Base-by-base conservation (phyloP, 2,329 filamentous ascomycete genomes). In the Penicillium verrucosum region DNA sequence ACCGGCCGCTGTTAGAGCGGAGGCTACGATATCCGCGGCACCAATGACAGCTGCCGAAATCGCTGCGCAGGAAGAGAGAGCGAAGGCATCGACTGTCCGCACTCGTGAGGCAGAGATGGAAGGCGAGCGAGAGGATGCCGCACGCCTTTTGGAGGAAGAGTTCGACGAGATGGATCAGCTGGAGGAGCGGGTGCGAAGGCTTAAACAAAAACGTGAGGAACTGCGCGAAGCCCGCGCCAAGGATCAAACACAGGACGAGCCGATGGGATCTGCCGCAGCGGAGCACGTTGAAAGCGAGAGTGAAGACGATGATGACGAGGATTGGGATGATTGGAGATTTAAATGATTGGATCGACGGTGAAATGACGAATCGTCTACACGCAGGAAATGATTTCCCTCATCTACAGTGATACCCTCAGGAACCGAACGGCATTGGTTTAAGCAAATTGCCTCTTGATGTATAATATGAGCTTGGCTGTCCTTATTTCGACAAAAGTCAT, bases 101-200 rank as follows among this genome's bases (percentile, higher is more conserved):
- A 60, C 64, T 25, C 78, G 81, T 41, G 82, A 86, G 52, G 79
- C 79, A 1, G 79, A 83, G 41, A 77, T 76, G 1, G 85, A 89
- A 55, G 87, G 86, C 38, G 89, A 92, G 69, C 83, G 83, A 54
- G 90, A 94, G 70, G 90, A 94, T 65, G 89, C 90, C 1, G 83
- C 82, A 41, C 81, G 87, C 23, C 85, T 87, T 30, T 75, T 92
- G 55, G 88, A 91, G 72, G 84, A 87, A 40, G 90, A 93, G 71
- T 89, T 93, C 63, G 89, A 91, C 56, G 87, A 92, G 69, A 93
- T 93, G 89, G 87, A 89, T 68, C 84, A 86, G 68, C 80, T 93
- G 44, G 90, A 93, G 71, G 83, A 84, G 50, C 82, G 89, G 7
- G 87, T 93, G 12, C 80, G 81, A 57, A 81, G 80, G 59, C 73